Percentiles rank a stretch among this genome's conserved stretches.
These are phyloP conservation scores for Clavispora phyllophila DNA, from an alignment of 805 yeast species.

Conservation along the genomic window DNA sequence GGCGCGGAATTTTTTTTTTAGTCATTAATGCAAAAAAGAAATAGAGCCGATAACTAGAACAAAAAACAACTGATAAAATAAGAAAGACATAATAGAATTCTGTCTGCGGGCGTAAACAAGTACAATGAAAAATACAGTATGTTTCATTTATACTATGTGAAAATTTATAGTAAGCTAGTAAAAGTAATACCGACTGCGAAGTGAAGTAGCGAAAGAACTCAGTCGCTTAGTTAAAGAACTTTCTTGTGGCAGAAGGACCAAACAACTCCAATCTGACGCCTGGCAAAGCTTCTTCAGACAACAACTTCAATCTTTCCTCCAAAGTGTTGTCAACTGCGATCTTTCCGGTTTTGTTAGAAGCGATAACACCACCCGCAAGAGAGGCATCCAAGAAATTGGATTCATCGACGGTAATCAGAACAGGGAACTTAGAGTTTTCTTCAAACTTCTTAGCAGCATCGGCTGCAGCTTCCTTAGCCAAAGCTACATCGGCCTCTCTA, in stretches of 20 bases:
- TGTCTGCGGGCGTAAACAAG: background rate
- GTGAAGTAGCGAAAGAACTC: background rate
- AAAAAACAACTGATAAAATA: too few species aligned
- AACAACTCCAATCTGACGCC: constrained; percentile 87
- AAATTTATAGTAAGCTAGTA: background rate
- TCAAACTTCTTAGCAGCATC: constrained; percentile 63
- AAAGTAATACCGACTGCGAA: background rate
- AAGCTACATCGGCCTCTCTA: constrained; percentile 56
- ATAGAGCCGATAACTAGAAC: too few species aligned
- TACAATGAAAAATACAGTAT: background rate
- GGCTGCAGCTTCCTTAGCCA: constrained; percentile 57
- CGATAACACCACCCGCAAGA: constrained; percentile 79
- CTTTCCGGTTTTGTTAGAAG: constrained; percentile 67
- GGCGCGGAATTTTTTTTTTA: background rate
- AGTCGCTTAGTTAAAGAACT: constrained; percentile 68
- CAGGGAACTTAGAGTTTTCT: constrained; percentile 53
- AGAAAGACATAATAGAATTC: too few species aligned
- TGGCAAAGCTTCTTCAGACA: constrained; percentile 84
- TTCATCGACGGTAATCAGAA: constrained; percentile 54
- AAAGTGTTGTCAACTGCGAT: constrained; percentile 89
- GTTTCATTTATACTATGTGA: constrained; percentile 1
- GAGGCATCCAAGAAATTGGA: constrained; percentile 53
- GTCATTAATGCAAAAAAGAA: background rate
- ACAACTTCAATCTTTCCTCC: constrained; percentile 84
- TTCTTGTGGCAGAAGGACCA: constrained; percentile 80